phyloP scores from a whole-genome alignment of 2,329 filamentous ascomycete genomes.

The Claviceps lovelessii region DNA sequence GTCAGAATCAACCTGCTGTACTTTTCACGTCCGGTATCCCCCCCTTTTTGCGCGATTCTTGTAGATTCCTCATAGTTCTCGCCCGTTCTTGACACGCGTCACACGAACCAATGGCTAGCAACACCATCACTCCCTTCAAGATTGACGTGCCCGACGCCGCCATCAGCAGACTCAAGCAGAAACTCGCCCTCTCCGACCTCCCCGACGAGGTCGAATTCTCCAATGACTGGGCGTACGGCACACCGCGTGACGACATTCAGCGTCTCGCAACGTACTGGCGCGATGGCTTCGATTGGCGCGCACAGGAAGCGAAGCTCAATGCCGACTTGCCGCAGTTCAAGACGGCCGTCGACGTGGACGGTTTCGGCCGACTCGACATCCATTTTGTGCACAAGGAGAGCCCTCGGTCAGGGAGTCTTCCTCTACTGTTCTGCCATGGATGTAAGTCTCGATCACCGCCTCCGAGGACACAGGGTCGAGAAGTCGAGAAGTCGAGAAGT shows the following conservation, averaged over 20 bases:
- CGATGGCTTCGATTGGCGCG: conserved; percentile 47
- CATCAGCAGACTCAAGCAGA: conserved; percentile 17
- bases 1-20: too few species aligned
- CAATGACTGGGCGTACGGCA: conserved; percentile 20
- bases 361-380: conserved; percentile 44
- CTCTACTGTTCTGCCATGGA: conserved; percentile 39
- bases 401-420: conserved; percentile 37
- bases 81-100: too few species aligned
- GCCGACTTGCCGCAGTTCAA: conserved; percentile 39
- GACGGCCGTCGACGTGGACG: conserved; percentile 36
- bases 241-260: conserved; percentile 18
- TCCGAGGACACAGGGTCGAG: too few species aligned
- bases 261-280: conserved; percentile 24
- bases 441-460: conserved; percentile 5
- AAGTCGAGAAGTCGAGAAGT: too few species aligned
- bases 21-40: too few species aligned
- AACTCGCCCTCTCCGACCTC: conserved; percentile 17
- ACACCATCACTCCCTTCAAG: conserved; percentile 18
- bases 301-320: conserved; percentile 44
- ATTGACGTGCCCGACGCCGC: conserved; percentile 20
- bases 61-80: too few species aligned
- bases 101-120: not conserved
- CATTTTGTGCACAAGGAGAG: conserved; percentile 51
- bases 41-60: too few species aligned
- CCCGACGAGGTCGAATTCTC: conserved; percentile 18